phyloP scores from a whole-genome alignment of 306 rosid species.

The Geum urbanum region DNA sequence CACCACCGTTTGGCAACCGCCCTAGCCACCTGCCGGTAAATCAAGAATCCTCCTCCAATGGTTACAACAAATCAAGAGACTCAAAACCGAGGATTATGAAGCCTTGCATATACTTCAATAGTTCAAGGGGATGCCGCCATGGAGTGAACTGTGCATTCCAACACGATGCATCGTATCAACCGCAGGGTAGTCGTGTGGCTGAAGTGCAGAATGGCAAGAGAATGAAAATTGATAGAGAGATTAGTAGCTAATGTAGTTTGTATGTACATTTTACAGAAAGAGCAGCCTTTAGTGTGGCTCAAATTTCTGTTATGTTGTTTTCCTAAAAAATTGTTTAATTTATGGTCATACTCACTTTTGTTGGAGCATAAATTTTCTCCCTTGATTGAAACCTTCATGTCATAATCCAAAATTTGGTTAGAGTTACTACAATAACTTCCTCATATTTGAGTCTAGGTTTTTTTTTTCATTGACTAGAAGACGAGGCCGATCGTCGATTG shows the following conservation, averaged over 20 bases:
- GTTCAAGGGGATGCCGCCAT: constrained; percentile 83
- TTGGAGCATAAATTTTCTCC: not conserved
- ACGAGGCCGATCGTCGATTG: too few species aligned
- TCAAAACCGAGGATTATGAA: constrained; percentile 73
- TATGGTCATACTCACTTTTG: not conserved
- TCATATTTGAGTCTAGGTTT: too few species aligned
- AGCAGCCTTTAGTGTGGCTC: constrained; percentile 27
- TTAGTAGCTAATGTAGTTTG: constrained; percentile 51
- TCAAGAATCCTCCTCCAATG: constrained; percentile 42
- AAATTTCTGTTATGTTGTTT: constrained; percentile 18
- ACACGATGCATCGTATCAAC: constrained; percentile 65
- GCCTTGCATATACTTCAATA: constrained; percentile 86
- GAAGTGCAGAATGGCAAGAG: constrained; percentile 61
- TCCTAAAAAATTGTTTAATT: constrained; percentile 21
- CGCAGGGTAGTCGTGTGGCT: constrained; percentile 40
- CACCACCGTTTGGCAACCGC: constrained; percentile 36
- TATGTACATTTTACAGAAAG: constrained; percentile 34
- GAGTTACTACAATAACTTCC: too few species aligned
- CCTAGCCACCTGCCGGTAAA: constrained; percentile 43
- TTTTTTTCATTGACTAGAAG: too few species aligned
- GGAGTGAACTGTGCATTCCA: constrained; percentile 80
- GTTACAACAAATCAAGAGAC: constrained; percentile 54
- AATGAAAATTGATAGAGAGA: constrained; percentile 77
- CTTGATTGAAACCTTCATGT: not conserved
- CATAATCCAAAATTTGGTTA: not conserved